Evolutionary conservation across 805 yeast species (phyloP).

Genomic region (Lipomyces mesembrius): DNA sequence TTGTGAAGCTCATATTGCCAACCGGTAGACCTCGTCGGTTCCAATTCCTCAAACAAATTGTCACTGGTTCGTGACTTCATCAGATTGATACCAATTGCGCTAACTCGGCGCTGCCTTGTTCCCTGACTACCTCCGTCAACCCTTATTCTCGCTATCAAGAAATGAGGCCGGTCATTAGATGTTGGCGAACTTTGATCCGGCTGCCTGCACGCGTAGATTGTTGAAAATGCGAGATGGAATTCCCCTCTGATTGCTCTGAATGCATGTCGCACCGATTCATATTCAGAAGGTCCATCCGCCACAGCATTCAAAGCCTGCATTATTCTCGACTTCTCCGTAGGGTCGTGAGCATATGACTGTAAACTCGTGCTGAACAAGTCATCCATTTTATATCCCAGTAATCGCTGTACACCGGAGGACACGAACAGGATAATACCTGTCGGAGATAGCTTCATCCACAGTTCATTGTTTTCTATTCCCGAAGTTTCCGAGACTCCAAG

Average conservation of each 20-base stretch:
- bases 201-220: slow-evolving; percentile 1
- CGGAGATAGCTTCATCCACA: slow-evolving; percentile 23
- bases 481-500: slow-evolving; percentile 1
- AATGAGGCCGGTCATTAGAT: slow-evolving; percentile 1
- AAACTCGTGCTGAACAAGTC: slow-evolving; percentile 21
- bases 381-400: slow-evolving; percentile 9
- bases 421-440: slow-evolving; percentile 22
- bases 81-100: not conserved
- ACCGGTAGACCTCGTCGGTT: slow-evolving; percentile 21
- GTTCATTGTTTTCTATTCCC: slow-evolving; percentile 1
- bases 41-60: slow-evolving; percentile 24
- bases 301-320: slow-evolving; percentile 2
- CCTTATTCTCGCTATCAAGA: slow-evolving; percentile 11
- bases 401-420: slow-evolving; percentile 3
- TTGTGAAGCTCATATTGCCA: slow-evolving; percentile 30
- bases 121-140: slow-evolving; percentile 4
- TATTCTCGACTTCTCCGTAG: slow-evolving; percentile 14
- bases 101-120: not conserved
- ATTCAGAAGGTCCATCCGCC: not conserved
- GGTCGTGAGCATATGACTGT: slow-evolving; percentile 1
- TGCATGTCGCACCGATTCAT: slow-evolving; percentile 14
- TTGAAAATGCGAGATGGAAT: slow-evolving; percentile 10
- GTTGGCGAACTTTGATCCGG: not conserved
- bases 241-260: slow-evolving; percentile 9
- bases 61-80: not conserved